Evolutionary conservation across 495 filamentous ascomycete genomes (phyloP).

Genomic region (Tuber borchii): DNA sequence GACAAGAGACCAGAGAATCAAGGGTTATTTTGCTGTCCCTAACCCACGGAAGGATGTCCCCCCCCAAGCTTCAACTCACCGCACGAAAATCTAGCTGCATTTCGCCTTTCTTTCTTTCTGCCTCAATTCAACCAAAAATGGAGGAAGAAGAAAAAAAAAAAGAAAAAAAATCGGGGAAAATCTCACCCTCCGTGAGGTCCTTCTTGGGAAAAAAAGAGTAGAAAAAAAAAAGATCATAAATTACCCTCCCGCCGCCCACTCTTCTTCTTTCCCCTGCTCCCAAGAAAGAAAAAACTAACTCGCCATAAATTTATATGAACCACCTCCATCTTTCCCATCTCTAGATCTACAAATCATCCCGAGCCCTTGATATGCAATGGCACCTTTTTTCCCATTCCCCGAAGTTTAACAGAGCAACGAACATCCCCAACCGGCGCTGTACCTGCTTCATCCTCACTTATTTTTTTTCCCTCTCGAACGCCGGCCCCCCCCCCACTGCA

Average conservation of each 20-base stretch:
- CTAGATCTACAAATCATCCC: not conserved
- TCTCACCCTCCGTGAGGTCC: not conserved
- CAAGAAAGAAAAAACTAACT: not conserved
- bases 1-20: not conserved
- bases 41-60: not conserved
- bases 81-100: not conserved
- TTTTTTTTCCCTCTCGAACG: not conserved
- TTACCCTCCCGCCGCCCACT: not conserved
- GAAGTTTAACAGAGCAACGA: not conserved
- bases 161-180: not conserved
- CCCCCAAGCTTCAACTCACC: not conserved
- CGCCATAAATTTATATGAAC: not conserved
- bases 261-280: not conserved
- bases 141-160: not conserved
- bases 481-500: conserved; percentile 7
- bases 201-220: not conserved
- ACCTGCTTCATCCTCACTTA: conserved; percentile 35
- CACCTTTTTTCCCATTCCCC: not conserved
- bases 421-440: conserved; percentile 19
- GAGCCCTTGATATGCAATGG: not conserved
- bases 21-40: not conserved
- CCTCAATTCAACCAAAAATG: not conserved
- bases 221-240: not conserved
- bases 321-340: conserved; percentile 4
- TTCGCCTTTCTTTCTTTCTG: not conserved